Percentiles rank a stretch among this genome's conserved stretches.
Conservation (phyloP, 805 yeast genomes). For the Teunomyces pallodes region DNA sequence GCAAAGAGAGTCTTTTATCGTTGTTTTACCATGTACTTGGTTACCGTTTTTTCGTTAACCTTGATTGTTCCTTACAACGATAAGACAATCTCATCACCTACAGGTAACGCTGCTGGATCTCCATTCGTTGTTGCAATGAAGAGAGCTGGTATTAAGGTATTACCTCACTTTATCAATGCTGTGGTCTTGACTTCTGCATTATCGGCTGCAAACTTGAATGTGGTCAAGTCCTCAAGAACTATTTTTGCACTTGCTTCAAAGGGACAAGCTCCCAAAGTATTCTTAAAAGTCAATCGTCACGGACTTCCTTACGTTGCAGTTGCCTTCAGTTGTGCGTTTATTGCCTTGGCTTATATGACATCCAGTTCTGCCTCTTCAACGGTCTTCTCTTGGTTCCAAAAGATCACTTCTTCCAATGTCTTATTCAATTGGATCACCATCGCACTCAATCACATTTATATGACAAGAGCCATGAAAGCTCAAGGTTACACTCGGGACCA, state of each 20-base stretch:
- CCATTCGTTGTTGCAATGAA: conserved; percentile 41
- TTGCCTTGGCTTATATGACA: conserved; percentile 39
- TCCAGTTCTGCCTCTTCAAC: conserved; percentile 21
- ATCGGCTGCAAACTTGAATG: conserved; percentile 32
- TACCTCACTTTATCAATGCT: conserved; percentile 38
- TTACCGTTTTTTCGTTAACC: conserved; percentile 15
- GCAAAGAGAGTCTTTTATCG: conserved; percentile 29
- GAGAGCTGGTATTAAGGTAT: conserved; percentile 29
- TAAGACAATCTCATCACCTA: conserved; percentile 20
- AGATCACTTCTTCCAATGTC: conserved; percentile 26
- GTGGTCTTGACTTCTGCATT: conserved; percentile 40
- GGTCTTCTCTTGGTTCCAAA: conserved; percentile 36
- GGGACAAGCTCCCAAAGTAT: conserved; percentile 36
- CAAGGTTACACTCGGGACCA: conserved; percentile 33
- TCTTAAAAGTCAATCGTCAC: conserved; percentile 12
- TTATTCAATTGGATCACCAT: conserved; percentile 31
- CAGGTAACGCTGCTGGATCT: conserved; percentile 32
- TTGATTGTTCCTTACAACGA: conserved; percentile 33
- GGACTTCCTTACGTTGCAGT: conserved; percentile 30
- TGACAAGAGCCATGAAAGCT: conserved; percentile 37
- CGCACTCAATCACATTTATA: conserved; percentile 26
- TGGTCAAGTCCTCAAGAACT: conserved; percentile 30
- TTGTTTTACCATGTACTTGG: conserved; percentile 24
- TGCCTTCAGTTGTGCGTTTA: conserved; percentile 20
- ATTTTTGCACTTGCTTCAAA: conserved; percentile 36